Evolutionary conservation across 2,329 filamentous ascomycete species (phyloP).

Genomic region (Tolypocladium amazonense): DNA sequence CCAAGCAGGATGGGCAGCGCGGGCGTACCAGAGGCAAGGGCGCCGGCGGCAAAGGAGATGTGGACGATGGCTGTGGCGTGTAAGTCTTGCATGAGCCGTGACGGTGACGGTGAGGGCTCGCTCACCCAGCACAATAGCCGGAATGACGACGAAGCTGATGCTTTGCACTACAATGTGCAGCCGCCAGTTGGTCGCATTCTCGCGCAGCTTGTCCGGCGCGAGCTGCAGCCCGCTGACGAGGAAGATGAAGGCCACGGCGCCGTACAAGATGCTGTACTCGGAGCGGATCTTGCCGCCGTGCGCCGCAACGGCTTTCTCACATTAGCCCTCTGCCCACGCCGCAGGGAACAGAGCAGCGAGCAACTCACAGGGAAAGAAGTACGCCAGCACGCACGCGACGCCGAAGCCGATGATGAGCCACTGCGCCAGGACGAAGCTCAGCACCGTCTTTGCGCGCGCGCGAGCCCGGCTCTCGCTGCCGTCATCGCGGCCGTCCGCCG

Average conservation of each 20-base stretch:
- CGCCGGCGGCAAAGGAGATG: constrained; percentile 35
- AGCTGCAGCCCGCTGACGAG: constrained; percentile 62
- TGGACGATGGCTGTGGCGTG: constrained; percentile 28
- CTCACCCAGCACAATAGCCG: constrained; percentile 47
- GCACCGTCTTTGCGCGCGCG: constrained; percentile 2
- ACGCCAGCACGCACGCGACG: constrained; percentile 35
- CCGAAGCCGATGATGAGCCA: constrained; percentile 56
- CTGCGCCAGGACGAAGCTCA: constrained; percentile 38
- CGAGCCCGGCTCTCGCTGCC: neutral
- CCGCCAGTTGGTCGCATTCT: constrained; percentile 55
- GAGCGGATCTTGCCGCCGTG: constrained; percentile 39
- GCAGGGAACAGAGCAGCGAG: neutral
- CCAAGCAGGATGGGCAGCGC: constrained; percentile 56
- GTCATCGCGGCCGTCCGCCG: neutral
- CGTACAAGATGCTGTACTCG: constrained; percentile 54
- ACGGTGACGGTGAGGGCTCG: neutral
- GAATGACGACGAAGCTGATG: constrained; percentile 56
- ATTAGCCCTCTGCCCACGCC: too few relatives aligned
- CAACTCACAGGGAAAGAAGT: constrained; percentile 29
- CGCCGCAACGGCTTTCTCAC: constrained; percentile 30
- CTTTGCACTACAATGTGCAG: constrained; percentile 57
- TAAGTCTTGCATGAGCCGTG: constrained; percentile 5
- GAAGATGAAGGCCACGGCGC: constrained; percentile 59
- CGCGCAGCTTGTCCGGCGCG: constrained; percentile 46
- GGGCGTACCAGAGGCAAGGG: constrained; percentile 42